phyloP scores from a whole-genome alignment of 768 basidiomycete species.

The Suillus plorans region DNA sequence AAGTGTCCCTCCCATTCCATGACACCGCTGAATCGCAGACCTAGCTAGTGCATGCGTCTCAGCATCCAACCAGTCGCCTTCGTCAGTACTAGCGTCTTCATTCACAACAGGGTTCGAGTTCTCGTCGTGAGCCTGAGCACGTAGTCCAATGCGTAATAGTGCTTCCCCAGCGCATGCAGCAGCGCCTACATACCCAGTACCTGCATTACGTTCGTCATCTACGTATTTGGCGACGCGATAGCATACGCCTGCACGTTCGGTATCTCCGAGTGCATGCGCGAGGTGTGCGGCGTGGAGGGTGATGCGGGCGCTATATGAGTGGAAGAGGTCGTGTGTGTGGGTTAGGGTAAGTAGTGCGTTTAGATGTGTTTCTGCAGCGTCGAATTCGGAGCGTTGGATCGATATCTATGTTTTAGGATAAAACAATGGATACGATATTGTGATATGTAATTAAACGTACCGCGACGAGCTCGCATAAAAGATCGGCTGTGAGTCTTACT shows the following conservation, averaged over 20 bases:
- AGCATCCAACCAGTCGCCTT: slow-evolving; percentile 14
- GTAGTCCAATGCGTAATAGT: slow-evolving; percentile 48
- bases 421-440: not conserved
- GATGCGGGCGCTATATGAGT: slow-evolving; percentile 57
- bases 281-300: slow-evolving; percentile 52
- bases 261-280: slow-evolving; percentile 33
- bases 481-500: slow-evolving; percentile 66
- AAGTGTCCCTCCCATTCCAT: slow-evolving; percentile 51
- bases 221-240: slow-evolving; percentile 51
- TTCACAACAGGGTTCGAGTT: too few relatives aligned
- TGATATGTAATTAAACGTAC: slow-evolving; percentile 35
- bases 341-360: slow-evolving; percentile 57
- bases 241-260: slow-evolving; percentile 54
- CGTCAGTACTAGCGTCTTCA: not conserved
- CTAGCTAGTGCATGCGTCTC: slow-evolving; percentile 32
- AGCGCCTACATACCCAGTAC: slow-evolving; percentile 41
- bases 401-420: slow-evolving; percentile 41
- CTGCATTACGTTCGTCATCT: not conserved
- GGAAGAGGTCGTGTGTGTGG: slow-evolving; percentile 57
- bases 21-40: slow-evolving; percentile 44
- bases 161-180: slow-evolving; percentile 55
- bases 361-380: slow-evolving; percentile 53
- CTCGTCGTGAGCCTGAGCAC: not conserved
- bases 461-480: slow-evolving; percentile 67
- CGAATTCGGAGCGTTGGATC: slow-evolving; percentile 65